Evolutionary conservation across 2,329 filamentous ascomycete species (phyloP).

Genomic region (Penicillium sp.): DNA sequence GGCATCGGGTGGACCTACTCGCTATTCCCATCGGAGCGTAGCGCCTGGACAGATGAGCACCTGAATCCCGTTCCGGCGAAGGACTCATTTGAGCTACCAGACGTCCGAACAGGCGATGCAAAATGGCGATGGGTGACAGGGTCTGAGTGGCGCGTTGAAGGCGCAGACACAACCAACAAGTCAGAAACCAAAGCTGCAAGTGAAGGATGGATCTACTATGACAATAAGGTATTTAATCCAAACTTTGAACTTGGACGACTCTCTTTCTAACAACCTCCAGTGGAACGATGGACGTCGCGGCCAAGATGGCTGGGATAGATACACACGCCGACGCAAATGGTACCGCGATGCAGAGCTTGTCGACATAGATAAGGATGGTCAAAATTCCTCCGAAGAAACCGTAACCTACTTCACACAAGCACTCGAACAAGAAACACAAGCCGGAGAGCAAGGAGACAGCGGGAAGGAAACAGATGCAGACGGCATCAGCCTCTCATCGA

Average conservation of each 20-base stretch:
- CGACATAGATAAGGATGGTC: constrained; percentile 58
- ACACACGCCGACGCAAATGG: constrained; percentile 93
- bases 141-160: constrained; percentile 85
- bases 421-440: constrained; percentile 11
- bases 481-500: constrained; percentile 28
- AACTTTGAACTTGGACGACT: not conserved
- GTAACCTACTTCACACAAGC: constrained; percentile 33
- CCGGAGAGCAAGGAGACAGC: constrained; percentile 12
- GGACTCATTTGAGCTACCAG: constrained; percentile 69
- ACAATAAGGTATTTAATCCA: constrained; percentile 73
- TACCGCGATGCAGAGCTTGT: constrained; percentile 94
- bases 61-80: constrained; percentile 76
- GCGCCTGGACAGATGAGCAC: constrained; percentile 95
- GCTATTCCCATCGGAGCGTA: constrained; percentile 84
- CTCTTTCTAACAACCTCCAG: constrained; percentile 44
- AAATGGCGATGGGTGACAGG: constrained; percentile 81
- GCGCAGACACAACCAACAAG: constrained; percentile 48
- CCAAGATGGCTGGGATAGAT: constrained; percentile 88
- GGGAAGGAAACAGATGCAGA: constrained; percentile 22
- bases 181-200: constrained; percentile 51
- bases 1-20: constrained; percentile 93
- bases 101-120: constrained; percentile 64
- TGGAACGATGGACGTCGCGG: constrained; percentile 88
- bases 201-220: constrained; percentile 95
- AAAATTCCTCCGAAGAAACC: constrained; percentile 47